Evolutionary conservation across 208 protist species (phyloP).

Genomic region (Strigomonas culicis): DNA sequence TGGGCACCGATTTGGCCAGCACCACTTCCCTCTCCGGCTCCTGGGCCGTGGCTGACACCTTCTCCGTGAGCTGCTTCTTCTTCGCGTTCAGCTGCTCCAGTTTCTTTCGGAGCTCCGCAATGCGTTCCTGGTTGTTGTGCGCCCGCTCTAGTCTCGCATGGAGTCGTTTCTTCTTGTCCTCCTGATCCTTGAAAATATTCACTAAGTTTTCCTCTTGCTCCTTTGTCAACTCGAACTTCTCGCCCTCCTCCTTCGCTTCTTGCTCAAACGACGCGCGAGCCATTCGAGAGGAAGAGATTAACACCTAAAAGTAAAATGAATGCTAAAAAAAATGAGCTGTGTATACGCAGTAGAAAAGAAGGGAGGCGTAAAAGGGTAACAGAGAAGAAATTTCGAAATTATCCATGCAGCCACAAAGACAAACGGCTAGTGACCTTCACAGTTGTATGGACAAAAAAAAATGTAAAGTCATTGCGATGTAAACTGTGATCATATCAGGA

Average conservation of each 20-base stretch:
- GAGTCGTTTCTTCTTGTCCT: background rate
- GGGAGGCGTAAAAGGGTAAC: background rate
- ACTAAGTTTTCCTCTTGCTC: background rate
- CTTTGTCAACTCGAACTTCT: background rate
- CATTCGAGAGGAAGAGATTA: background rate
- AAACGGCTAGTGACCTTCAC: no score
- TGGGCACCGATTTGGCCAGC: slow-evolving; percentile 1
- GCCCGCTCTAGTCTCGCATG: background rate
- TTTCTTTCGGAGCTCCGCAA: background rate
- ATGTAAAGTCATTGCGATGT: no score
- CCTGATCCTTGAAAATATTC: background rate
- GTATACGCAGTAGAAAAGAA: background rate
- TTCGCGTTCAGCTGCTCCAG: background rate
- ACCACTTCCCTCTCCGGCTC: background rate
- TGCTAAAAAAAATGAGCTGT: slow-evolving; percentile 6
- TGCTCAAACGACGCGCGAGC: background rate
- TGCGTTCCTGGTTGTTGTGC: background rate
- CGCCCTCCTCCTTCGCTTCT: slow-evolving; percentile 16
- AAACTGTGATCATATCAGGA: no score
- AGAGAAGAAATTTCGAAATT: background rate
- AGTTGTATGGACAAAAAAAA: no score
- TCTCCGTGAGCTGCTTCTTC: background rate
- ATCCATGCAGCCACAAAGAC: no score
- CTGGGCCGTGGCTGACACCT: background rate
- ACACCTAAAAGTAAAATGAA: background rate